Evolutionary conservation across 1,284 basidiomycete genomes (phyloP), one percentile per base, ranked within the genome.

Genomic region (Xerocomus nothofagi): DNA sequence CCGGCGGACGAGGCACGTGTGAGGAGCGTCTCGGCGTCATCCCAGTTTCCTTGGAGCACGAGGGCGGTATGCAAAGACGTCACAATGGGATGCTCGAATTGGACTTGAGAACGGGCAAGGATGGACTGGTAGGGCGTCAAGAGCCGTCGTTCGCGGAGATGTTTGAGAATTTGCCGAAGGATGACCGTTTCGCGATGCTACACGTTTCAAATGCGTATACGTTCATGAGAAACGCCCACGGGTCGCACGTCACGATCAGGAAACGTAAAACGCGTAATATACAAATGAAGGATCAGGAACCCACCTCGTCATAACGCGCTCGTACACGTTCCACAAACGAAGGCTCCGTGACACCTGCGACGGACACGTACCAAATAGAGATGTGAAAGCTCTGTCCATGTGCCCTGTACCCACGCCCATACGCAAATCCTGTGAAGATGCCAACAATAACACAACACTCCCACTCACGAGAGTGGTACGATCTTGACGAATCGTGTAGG

Each of bases 141-240:
- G 44, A 91, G 78, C 15, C 87, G 82, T 29, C 86, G 79, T 64
- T 88, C 82, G 39, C 91, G 82, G 31, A 93, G 80, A 59, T 91
- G 85, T 59, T 91, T 92, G 48, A 92, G 76, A 23, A 91, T 77
- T 57, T 87, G 82, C 29, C 82, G 78, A 43, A 91, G 72, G 14
- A 82, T 76, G 12, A 76, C 69, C 3, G 73, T 76, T 73, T 91
- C 88, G 54, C 80, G 78, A 60, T 83, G 78, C 62, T 62, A 36
- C 3, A 14, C 12, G 20, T 15, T 17, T 21, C 30, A 17, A n/a
- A 29, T 6, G 24, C 20, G 12, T 31, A 20, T 21, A 15, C 14
- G 21, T 29, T 12, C 18, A 39, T 48, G 39, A 52, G 40, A 32
- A 33, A 20, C 18, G 42, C 17, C 12, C 42, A 26, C 11, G 6